Conservation (phyloP, 495 filamentous ascomycete species). For the Penicillium arizonense region DNA sequence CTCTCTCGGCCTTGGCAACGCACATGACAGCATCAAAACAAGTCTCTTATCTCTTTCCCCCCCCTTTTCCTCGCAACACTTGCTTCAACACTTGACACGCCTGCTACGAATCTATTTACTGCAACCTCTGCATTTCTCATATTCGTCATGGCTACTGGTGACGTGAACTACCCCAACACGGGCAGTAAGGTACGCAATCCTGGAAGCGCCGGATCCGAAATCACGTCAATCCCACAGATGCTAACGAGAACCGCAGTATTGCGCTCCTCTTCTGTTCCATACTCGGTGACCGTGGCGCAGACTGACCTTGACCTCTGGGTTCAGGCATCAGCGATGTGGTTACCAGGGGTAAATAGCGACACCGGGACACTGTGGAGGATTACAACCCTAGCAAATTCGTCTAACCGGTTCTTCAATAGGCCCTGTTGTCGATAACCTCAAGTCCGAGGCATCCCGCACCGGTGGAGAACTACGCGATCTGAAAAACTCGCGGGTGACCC, state of each 20-base stretch:
- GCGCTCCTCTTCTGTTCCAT: background rate
- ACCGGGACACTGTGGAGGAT: background rate
- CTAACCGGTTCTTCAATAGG: constrained; percentile 49
- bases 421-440: constrained; percentile 74
- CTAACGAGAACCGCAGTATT: constrained; percentile 16
- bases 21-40: constrained; percentile 36
- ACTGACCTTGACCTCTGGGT: constrained; percentile 19
- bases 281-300: constrained; percentile 9
- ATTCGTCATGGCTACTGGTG: constrained; percentile 31
- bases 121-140: background rate
- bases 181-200: constrained; percentile 43
- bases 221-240: constrained; percentile 7
- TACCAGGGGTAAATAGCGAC: constrained; percentile 30
- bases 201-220: constrained; percentile 11
- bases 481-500: constrained; percentile 65
- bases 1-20: constrained; percentile 7
- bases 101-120: too few relatives aligned
- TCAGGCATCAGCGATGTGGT: constrained; percentile 27
- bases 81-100: too few relatives aligned
- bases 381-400: constrained; percentile 16
- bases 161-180: constrained; percentile 44
- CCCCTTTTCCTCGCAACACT: constrained; percentile 18
- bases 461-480: constrained; percentile 72
- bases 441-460: constrained; percentile 70
- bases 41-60: constrained; percentile 25